phyloP scores from a whole-genome alignment of 179 eudicot genomes.

The Beta lomatogona region DNA sequence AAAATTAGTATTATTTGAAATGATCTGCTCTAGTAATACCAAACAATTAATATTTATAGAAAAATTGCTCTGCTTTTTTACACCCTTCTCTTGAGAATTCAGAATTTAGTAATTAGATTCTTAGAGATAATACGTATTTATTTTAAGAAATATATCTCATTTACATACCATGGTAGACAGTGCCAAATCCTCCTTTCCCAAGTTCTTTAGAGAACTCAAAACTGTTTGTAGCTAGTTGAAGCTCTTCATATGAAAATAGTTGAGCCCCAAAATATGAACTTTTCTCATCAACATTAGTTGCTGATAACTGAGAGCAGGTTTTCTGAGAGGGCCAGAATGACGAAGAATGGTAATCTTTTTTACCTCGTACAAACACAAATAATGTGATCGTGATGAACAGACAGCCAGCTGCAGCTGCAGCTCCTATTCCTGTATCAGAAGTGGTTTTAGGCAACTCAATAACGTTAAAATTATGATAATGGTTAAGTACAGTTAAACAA shows the following conservation, averaged over 20 bases:
- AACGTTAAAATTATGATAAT: not conserved
- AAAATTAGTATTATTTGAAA: too few relatives aligned
- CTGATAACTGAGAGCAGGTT: not conserved
- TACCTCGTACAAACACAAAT: not conserved
- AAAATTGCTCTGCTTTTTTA: too few relatives aligned
- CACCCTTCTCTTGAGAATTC: too few relatives aligned
- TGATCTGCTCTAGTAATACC: too few relatives aligned
- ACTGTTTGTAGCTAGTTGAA: slow-evolving; percentile 27
- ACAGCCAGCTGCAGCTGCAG: slow-evolving; percentile 16
- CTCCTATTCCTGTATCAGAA: slow-evolving; percentile 25
- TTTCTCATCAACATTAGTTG: slow-evolving; percentile 5
- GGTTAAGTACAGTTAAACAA: too few relatives aligned
- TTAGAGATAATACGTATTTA: too few relatives aligned
- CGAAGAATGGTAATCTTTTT: slow-evolving; percentile 10
- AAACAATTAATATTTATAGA: too few relatives aligned
- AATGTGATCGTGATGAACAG: slow-evolving; percentile 6
- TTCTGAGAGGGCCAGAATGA: slow-evolving; percentile 3
- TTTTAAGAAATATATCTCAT: too few relatives aligned
- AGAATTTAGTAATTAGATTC: too few relatives aligned
- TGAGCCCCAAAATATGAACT: slow-evolving; percentile 33
- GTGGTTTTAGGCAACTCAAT: not conserved
- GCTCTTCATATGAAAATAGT: slow-evolving; percentile 29
- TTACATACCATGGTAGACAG: slow-evolving; percentile 27
- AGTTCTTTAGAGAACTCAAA: slow-evolving; percentile 27
- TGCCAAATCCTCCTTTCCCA: slow-evolving; percentile 33